Evolutionary conservation across 176 grass and related monocot species (phyloP), one percentile per base, ranked within the genome.

Genomic region (Chloris gayana): DNA sequence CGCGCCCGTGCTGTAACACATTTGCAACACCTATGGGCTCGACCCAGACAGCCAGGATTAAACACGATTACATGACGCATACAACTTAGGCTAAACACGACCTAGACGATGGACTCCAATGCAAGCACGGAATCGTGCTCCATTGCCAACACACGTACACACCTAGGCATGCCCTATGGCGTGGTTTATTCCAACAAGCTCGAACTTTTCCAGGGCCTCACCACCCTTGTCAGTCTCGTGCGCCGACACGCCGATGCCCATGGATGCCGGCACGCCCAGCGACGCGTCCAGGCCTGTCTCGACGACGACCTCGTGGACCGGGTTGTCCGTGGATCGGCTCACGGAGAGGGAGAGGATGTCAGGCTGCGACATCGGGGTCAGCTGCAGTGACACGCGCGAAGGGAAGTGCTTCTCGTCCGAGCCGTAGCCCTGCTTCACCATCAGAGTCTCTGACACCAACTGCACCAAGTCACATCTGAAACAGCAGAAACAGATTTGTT

Each of bases 331-430:
- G 10, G 88, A 97, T 72, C 88, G 87, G 88, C 78, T 85, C 18
- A 93, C 84, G 0, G 94, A 87, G 21, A 93, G 58, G 12, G 94
- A 97, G 7, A 91, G 42, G 41, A 97, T 79, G 45, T 97, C 84
- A 7, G 81, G 80, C 56, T 91, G 94, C 31, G 76, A 58, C 41
- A 75, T 60, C 1, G 94, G 94, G 17, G 88, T 91, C 15, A 97
- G 86, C 64, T 97, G 88, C 86, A 97, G 80, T 0, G 83, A 89
- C 67, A 97, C 80, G 32, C 88, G 80, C 11, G 94, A 97, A 18
- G 91, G 91, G 80, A 97, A 97, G 81, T 93, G 88, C 81, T 97
- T 97, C 54, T 93, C 94, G 41, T 87, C 84, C 0, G 91, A 87
- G 57, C 91, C 86, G 42, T 91, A 87, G 34, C 94, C 94, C 76